A percentile compares a stretch with the other conserved stretches of the same genome.
These are phyloP conservation scores for Xylaria flabelliformis DNA, from an alignment of 495 filamentous ascomycete species.

Conservation along the genomic window DNA sequence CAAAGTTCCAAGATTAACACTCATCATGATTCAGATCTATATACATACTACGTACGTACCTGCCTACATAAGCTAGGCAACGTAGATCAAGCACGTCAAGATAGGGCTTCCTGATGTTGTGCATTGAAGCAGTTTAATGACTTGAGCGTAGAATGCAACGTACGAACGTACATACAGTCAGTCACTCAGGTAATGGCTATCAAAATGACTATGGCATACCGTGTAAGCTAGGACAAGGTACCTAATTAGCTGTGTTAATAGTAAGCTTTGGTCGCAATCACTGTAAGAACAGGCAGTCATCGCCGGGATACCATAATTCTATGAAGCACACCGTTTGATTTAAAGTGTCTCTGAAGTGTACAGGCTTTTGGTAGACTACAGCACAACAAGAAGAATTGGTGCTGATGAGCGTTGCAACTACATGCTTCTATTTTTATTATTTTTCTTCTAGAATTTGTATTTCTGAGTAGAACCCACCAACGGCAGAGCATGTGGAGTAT, in stretches of 20 bases:
- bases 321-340: background rate
- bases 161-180: background rate
- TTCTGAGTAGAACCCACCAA: background rate
- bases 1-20: background rate
- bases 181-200: background rate
- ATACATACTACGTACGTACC: background rate
- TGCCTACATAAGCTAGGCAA: background rate
- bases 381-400: background rate
- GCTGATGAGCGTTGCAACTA: background rate
- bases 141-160: background rate
- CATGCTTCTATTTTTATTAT: conserved; percentile 9
- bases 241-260: background rate
- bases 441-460: background rate
- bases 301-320: background rate
- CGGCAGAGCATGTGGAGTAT: background rate
- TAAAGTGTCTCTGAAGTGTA: background rate
- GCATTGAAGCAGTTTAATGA: background rate
- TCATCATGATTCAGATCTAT: background rate
- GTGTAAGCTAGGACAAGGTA: background rate
- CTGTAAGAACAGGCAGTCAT: conserved; percentile 4
- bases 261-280: background rate
- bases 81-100: background rate
- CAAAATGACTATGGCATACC: background rate
- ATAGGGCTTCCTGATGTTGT: background rate
- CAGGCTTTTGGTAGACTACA: background rate